These are phyloP conservation scores for Ophiosphaerella herpotricha DNA, from an alignment of 2,329 filamentous ascomycete species.

Conservation along the genomic window DNA sequence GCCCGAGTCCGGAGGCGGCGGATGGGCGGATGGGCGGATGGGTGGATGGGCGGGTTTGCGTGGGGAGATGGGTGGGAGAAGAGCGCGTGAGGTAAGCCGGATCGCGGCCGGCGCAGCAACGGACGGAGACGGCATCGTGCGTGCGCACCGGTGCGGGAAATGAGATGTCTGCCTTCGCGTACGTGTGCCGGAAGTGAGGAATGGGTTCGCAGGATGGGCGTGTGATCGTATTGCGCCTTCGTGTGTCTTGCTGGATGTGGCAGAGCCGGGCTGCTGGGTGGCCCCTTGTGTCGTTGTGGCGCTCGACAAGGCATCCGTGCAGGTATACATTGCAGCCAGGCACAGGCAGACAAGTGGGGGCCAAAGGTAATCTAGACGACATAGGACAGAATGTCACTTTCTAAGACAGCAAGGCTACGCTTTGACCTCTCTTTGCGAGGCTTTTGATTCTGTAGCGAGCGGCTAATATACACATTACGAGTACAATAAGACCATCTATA, in stretches of 20 bases:
- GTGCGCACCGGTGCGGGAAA: neutral
- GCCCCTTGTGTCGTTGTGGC: neutral
- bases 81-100: no score
- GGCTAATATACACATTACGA: conserved; percentile 7
- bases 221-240: neutral
- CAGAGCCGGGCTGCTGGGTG: no score
- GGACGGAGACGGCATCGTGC: neutral
- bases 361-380: conserved; percentile 11
- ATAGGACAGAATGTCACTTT: neutral
- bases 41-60: no score
- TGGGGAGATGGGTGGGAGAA: no score
- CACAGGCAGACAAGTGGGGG: conserved; percentile 5
- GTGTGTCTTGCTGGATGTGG: neutral
- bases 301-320: neutral
- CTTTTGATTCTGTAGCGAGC: conserved; percentile 14
- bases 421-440: conserved; percentile 1
- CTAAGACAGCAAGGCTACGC: neutral
- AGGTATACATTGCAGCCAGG: neutral
- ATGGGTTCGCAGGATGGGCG: neutral
- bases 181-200: neutral
- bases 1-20: no score
- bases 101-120: no score
- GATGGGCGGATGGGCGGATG: no score
- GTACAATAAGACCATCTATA: conserved; percentile 4
- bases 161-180: neutral